Conservation (phyloP, 2,329 filamentous ascomycete species). For the Fusarium pseudoanthophilum region DNA sequence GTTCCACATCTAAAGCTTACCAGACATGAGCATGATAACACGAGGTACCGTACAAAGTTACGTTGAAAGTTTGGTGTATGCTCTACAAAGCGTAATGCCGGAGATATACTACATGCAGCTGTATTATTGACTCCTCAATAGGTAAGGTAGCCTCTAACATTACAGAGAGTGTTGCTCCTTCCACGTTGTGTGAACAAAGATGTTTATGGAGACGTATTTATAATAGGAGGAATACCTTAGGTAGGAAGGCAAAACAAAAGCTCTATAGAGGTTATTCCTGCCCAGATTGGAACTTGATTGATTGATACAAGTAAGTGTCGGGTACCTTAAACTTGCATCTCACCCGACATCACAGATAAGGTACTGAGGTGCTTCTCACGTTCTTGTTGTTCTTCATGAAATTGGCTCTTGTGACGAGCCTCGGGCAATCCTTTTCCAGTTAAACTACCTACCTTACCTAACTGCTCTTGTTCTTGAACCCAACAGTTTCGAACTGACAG, state of each 20-base stretch:
- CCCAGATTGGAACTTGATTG: too few relatives aligned
- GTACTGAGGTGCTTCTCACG: background rate
- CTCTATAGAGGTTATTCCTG: background rate
- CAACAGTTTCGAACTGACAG: background rate
- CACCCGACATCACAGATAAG: background rate
- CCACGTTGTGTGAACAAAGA: background rate
- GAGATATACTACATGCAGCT: background rate
- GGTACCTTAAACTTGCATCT: background rate
- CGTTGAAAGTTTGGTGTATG: conserved; percentile 16
- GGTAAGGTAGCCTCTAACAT: background rate
- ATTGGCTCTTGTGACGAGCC: background rate
- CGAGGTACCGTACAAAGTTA: conserved; percentile 27
- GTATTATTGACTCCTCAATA: conserved; percentile 6
- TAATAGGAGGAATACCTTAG: background rate
- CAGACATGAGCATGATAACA: conserved; percentile 35
- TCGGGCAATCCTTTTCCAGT: background rate
- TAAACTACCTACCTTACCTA: background rate
- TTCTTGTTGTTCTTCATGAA: background rate
- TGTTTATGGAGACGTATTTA: background rate
- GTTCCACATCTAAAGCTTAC: conserved; percentile 40
- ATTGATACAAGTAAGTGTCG: background rate
- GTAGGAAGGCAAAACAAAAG: background rate
- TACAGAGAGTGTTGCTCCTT: background rate
- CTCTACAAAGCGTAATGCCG: conserved; percentile 9
- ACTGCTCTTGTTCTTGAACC: background rate